Evolutionary conservation across 257 asterid species (phyloP).

Genomic region (Mitragyna speciosa): DNA sequence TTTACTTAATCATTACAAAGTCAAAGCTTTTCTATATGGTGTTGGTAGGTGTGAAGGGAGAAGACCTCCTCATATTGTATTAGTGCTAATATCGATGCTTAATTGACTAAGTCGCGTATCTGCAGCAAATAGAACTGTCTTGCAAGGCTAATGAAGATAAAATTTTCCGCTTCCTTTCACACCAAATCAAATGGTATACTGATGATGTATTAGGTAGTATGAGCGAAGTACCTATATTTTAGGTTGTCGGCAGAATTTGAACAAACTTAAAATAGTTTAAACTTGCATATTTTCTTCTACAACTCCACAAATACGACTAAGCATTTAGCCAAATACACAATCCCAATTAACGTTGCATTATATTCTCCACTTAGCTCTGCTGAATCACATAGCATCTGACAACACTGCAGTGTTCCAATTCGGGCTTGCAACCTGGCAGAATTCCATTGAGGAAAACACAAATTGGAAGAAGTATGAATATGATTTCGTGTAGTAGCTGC

Average conservation of each 20-base stretch:
- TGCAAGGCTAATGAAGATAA: neutral
- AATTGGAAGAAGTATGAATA: no score
- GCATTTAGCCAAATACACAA: neutral
- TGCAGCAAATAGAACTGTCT: neutral
- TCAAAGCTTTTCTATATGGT: neutral
- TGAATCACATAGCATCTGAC: neutral
- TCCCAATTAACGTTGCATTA: neutral
- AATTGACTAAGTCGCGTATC: neutral
- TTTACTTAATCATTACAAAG: neutral
- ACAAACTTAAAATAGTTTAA: neutral
- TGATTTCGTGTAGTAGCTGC: no score
- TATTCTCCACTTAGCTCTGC: no score
- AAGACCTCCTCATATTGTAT: neutral
- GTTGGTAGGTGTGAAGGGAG: slow-evolving; percentile 9
- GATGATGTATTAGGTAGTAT: neutral
- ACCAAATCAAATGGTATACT: neutral
- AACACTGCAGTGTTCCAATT: neutral
- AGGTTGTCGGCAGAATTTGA: neutral
- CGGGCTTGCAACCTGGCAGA: neutral
- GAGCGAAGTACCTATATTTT: neutral
- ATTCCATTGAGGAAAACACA: neutral
- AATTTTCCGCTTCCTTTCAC: neutral
- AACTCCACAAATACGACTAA: neutral
- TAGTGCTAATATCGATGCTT: neutral
- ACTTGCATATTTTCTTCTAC: neutral